Percentiles rank a stretch among this genome's conserved stretches.
phyloP scores from a whole-genome alignment of 2,329 filamentous ascomycete species.

The Claviceps africana region DNA sequence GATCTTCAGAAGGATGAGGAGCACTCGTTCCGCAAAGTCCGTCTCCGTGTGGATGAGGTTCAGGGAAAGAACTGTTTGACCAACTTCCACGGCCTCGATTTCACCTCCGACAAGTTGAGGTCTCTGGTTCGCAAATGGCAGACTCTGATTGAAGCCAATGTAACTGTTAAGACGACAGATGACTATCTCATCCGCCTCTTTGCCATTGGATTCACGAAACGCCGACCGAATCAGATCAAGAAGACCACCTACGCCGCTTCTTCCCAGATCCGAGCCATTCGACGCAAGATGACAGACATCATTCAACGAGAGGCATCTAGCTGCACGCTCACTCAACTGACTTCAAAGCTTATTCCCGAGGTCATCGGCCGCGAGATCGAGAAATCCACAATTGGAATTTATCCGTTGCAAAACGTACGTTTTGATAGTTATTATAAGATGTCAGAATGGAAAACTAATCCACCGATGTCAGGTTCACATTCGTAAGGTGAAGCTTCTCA shows the following conservation, averaged over 20 bases:
- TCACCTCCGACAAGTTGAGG: constrained; percentile 99
- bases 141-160: constrained; percentile 96
- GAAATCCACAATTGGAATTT: constrained; percentile 98
- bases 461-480: constrained; percentile 70
- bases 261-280: constrained; percentile 94
- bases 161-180: constrained; percentile 99
- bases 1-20: constrained; percentile 99
- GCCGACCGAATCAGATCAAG: constrained; percentile 98
- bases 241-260: constrained; percentile 98
- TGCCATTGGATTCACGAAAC: constrained; percentile 98
- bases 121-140: constrained; percentile 99
- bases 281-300: constrained; percentile 99
- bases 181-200: constrained; percentile 99
- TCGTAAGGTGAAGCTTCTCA: constrained; percentile 99
- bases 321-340: constrained; percentile 92
- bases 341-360: constrained; percentile 97
- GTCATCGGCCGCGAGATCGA: constrained; percentile 99
- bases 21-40: constrained; percentile 98
- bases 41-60: constrained; percentile 95
- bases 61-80: constrained; percentile 99
- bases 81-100: constrained; percentile 99
- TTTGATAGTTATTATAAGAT: background rate
- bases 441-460: background rate
- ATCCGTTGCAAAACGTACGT: constrained; percentile 95
- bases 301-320: constrained; percentile 89